Base-by-base conservation (phyloP, 1,284 basidiomycete species). In the Meira nashicola region DNA sequence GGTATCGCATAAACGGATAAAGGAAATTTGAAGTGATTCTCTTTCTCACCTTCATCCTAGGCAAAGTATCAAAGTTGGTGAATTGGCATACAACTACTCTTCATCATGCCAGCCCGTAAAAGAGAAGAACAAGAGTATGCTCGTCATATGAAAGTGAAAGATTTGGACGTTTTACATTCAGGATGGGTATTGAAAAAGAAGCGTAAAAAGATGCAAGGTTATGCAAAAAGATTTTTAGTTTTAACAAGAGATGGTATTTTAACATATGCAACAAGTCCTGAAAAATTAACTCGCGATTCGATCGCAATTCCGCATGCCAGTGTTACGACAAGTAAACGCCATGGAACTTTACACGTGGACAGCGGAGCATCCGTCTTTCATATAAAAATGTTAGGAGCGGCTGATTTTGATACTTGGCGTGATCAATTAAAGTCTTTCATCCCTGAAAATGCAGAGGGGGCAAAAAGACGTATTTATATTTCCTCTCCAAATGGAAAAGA, bases 171-270 rank as follows among this genome's bases (percentile, higher is more conserved):
- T 38, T 58, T 76, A 37, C 65, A 66, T 43, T 67, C 69, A 8
- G 75, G 75, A 59, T 77, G 74, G 74, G 74, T 77, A 21, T 64
- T 77, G 49, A 77, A 77, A 57, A 77, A 76, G 68, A 77, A 77
- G 68, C 66, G 74, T 53, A 77, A 77, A 65, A 77, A 74, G 62
- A 76, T 77, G 69, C 75, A 77, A 51, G 67, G 66, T 67, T 78
- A 78, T 39, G 76, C 76, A 54, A 76, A 75, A 58, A 69, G 76
- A 39, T 78, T 66, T 63, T 71, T 78, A 28, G 62, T 73, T 23
- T 69, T 78, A 7, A 71, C 68, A 54, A 62, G 59, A 37, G 60
- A 78, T 46, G 76, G 76, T 47, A 63, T 67, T 21, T 68, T 78
- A 50, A 70, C 71, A 14, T 78, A 78, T 50, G 53, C 74, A 0